Percentiles rank a stretch among this genome's conserved stretches.
phyloP scores from a whole-genome alignment of 345 rosid species.

The Gossypium australe region DNA sequence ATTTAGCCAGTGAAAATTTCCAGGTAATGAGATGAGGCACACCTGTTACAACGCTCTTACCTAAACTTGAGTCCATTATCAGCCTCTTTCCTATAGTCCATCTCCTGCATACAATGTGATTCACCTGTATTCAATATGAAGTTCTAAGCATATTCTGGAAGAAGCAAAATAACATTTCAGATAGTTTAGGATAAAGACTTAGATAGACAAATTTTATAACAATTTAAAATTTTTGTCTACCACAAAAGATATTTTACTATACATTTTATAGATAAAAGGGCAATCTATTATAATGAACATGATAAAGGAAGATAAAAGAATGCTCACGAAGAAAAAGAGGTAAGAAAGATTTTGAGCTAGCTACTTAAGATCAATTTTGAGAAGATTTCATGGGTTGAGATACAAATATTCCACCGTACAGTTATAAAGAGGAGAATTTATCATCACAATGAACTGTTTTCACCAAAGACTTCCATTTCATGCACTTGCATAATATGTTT shows the following conservation, averaged over 20 bases:
- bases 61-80: constrained; percentile 81
- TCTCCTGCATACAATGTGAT: constrained; percentile 99
- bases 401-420: neutral
- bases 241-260: neutral
- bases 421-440: neutral
- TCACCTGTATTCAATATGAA: constrained; percentile 97
- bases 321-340: neutral
- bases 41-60: constrained; percentile 35
- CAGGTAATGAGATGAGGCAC: neutral
- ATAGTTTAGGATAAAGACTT: neutral
- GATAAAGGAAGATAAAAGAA: neutral
- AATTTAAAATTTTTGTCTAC: neutral
- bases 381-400: neutral
- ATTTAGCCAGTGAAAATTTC: neutral
- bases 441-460: neutral
- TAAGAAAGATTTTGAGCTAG: neutral
- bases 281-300: neutral
- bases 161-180: constrained; percentile 12
- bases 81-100: constrained; percentile 90
- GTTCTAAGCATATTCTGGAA: constrained; percentile 70
- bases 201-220: neutral
- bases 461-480: neutral
- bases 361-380: neutral
- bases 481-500: neutral
- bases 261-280: neutral